These are phyloP conservation scores for Telopea speciosissima DNA, from an alignment of 177 flowering plant species.

Conservation along the genomic window DNA sequence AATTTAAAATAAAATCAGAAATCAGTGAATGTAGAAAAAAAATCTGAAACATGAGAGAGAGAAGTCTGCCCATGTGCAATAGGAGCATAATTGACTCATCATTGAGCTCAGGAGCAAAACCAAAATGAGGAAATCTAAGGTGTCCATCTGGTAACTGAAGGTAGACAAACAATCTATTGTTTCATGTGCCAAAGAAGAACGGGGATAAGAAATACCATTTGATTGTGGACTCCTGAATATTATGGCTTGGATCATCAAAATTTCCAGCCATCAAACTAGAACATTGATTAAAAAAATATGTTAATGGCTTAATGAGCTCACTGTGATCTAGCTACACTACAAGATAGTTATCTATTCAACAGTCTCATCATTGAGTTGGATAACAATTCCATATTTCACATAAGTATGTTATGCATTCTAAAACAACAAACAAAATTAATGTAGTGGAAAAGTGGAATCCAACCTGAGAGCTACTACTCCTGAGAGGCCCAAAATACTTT, in stretches of 20 bases:
- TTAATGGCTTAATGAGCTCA: too few relatives aligned
- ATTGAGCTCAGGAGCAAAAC: not conserved
- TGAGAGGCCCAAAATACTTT: conserved; percentile 59
- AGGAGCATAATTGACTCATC: not conserved
- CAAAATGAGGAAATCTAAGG: not conserved
- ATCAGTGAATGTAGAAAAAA: not conserved
- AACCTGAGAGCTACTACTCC: conserved; percentile 47
- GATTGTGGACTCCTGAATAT: not conserved
- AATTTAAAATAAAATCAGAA: too few relatives aligned
- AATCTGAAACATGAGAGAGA: too few relatives aligned
- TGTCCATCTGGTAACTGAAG: not conserved
- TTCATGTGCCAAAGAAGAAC: not conserved
- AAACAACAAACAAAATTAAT: not conserved
- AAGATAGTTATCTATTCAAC: too few relatives aligned
- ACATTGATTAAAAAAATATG: too few relatives aligned
- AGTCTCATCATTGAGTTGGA: too few relatives aligned
- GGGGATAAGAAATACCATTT: not conserved
- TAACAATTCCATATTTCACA: too few relatives aligned
- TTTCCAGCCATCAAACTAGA: too few relatives aligned
- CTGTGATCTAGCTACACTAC: too few relatives aligned
- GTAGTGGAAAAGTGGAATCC: conserved; percentile 18
- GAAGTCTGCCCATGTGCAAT: too few relatives aligned
- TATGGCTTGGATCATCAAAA: too few relatives aligned
- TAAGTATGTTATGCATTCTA: too few relatives aligned
- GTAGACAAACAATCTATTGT: not conserved